Percentiles rank a stretch among this genome's conserved stretches.
phyloP scores from a whole-genome alignment of 2,329 filamentous ascomycete species.

The Neonectria neomacrospora region DNA sequence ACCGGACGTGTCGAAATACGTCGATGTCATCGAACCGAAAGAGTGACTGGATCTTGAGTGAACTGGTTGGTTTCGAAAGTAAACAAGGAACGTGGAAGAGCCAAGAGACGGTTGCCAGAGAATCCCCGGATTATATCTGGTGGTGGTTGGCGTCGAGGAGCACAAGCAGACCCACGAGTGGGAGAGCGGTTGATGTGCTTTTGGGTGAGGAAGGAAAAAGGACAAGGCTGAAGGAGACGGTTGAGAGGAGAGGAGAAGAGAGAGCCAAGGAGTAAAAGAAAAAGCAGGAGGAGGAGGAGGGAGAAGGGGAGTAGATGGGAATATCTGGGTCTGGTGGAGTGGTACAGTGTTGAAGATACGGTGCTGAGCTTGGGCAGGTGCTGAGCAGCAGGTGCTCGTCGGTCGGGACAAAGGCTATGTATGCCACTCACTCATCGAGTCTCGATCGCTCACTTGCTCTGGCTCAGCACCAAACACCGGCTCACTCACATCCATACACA shows the following conservation, averaged over 20 bases:
- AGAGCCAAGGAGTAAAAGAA: not conserved
- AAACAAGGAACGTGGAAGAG: not conserved
- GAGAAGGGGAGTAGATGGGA: not conserved
- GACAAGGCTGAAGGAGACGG: not conserved
- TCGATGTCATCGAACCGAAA: not conserved
- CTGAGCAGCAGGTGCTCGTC: not conserved
- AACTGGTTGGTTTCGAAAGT: not conserved
- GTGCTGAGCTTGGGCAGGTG: not conserved
- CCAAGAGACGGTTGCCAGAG: not conserved
- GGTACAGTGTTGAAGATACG: constrained; percentile 10
- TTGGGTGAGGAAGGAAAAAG: not conserved
- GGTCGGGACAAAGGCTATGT: not conserved
- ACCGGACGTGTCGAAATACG: not conserved
- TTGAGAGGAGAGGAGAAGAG: not conserved
- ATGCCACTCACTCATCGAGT: not conserved
- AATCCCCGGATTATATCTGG: not conserved
- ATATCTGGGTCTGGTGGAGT: constrained; percentile 6
- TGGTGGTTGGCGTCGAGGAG: not conserved
- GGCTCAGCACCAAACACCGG: not conserved
- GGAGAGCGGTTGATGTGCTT: not conserved
- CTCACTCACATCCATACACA: not conserved
- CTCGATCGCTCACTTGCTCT: not conserved
- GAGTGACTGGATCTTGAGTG: not conserved
- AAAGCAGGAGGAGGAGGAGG: not conserved
- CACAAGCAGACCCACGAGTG: not conserved